These are phyloP conservation scores for Ophiocordyceps robertsii DNA, from an alignment of 2,329 filamentous ascomycete species.

Conservation along the genomic window DNA sequence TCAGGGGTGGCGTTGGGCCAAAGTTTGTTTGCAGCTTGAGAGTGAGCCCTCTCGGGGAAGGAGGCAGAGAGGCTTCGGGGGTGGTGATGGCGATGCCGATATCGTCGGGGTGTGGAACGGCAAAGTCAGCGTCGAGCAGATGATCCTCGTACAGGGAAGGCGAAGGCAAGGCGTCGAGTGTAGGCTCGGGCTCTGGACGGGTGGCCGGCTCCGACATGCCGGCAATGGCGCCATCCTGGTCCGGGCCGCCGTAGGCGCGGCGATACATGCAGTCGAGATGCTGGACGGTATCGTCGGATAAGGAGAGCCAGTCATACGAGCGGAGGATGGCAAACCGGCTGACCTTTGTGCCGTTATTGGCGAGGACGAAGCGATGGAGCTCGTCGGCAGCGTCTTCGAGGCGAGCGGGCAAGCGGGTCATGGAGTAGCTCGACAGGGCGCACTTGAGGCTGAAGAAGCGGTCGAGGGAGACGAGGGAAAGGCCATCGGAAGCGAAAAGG, in stretches of 20 bases:
- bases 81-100: slow-evolving; percentile 14
- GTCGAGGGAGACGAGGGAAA: slow-evolving; percentile 47
- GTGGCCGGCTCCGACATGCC: slow-evolving; percentile 11
- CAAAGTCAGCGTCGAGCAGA: slow-evolving; percentile 9
- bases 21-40: slow-evolving; percentile 34
- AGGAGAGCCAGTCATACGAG: slow-evolving; percentile 43
- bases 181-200: not conserved
- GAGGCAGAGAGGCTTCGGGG: slow-evolving; percentile 7
- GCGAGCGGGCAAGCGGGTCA: slow-evolving; percentile 25
- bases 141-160: slow-evolving; percentile 2
- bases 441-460: slow-evolving; percentile 51
- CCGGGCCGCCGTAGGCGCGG: slow-evolving; percentile 38
- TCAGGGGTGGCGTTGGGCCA: slow-evolving; percentile 1
- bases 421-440: slow-evolving; percentile 43
- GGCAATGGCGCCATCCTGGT: slow-evolving; percentile 31
- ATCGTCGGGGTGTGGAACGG: slow-evolving; percentile 3
- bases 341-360: slow-evolving; percentile 35
- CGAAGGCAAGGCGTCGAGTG: slow-evolving; percentile 3
- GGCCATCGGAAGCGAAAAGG: slow-evolving; percentile 44
- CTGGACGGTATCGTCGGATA: slow-evolving; percentile 32
- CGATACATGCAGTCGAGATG: slow-evolving; percentile 45
- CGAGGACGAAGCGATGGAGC: slow-evolving; percentile 43
- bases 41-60: slow-evolving; percentile 13
- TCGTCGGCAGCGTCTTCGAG: slow-evolving; percentile 51
- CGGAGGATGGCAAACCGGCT: slow-evolving; percentile 36